Base-by-base conservation (phyloP, 306 rosid species). In the Styphnolobium japonicum region DNA sequence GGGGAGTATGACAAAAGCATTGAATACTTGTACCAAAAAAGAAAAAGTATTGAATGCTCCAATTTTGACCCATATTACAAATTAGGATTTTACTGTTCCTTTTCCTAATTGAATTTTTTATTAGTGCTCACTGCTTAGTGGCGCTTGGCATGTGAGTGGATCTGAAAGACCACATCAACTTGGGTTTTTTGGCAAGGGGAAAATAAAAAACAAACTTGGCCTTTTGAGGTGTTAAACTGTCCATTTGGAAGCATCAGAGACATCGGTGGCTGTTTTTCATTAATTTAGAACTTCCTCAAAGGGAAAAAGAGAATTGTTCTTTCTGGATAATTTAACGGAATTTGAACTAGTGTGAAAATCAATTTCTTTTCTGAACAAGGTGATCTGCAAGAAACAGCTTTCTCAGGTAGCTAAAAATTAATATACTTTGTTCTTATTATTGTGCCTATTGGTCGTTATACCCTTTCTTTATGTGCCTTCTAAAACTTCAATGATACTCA, bases 221-320 rank as follows among this genome's bases (percentile, higher is more conserved):
- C 15, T 23, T 52, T 42, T 7, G 72, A 39, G 81, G 71, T 22
- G 19, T 70, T 72, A 45, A 82, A 66, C 22, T 62, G 81, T 72
- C 88, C 90, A 84, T 58, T 51, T 84, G 86, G 81, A 75, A 42
- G 82, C 15, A 51, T 33, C 10, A 19, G 88, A 87, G 83, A 34
- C 51, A 65, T 49, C 65, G 37, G 58, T 72, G 84, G 53, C 74
- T 70, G 21, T 51, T 52, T 65, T 48, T 49, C 21, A 60, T 60
- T 73, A 67, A 34, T 29, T 68, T 9, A 25, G 21, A 61, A 55
- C 69, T 62, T 53, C 29, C 71, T 52, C 23, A 31, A 34, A 23
- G 11, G 63, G 10, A 5, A 57, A 25, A 34, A 11, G 36, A 34
- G 45, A 62, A 10, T 11, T 52, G 23, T 69, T 43, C 48, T 76